Evolutionary conservation across 2,329 filamentous ascomycete species (phyloP), one percentile per base, ranked within the genome.

Genomic region (Beauveria brongniartii): DNA sequence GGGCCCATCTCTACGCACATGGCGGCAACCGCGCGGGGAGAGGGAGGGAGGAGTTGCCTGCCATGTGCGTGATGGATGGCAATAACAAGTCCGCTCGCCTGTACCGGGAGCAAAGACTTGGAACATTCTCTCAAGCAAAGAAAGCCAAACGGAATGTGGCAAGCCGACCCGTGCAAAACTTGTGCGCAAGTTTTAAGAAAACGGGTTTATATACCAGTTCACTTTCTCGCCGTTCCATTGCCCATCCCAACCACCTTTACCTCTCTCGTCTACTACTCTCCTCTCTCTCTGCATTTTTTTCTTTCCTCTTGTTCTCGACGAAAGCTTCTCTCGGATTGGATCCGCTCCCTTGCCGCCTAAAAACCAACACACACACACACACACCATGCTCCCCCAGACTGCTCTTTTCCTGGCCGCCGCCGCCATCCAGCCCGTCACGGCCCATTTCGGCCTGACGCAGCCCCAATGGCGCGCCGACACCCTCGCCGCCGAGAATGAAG

Each of bases 391-490:
- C 4, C 1, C 54, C 20, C 40, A 56, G 20, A 22, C 50, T 26
- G 34, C 41, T 40, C 58, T 75, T 40, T 56, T 74, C 65, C 64
- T 69, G 58, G 63, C 78, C 64, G 70, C 71, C 40, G 68, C 69
- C 64, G 70, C 71, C 40, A 68, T 69, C 22, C 71, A 73, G 47
- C 67, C 75, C 34, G 76, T 71, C 41, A 68, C 74, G 24, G 80
- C 79, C 46, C 81, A 83, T 69, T 83, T 81, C 68, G 70, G 70
- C 46, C 67, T 83, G 61, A 66, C 68, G 14, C 81, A 79, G 67
- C 81, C 81, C 4, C 54, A 68, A 2, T 81, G 78, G 80, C 76
- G 81, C 62, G 75, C 72, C 61, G 74, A 82, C 67, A 80, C 78
- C 0, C 74, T 83, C 46, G 65, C 68, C 24, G 65, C 70, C 22